phyloP scores from a whole-genome alignment of 1,139 yeast species.

The Zhuliangozyma parablackwelliae region DNA sequence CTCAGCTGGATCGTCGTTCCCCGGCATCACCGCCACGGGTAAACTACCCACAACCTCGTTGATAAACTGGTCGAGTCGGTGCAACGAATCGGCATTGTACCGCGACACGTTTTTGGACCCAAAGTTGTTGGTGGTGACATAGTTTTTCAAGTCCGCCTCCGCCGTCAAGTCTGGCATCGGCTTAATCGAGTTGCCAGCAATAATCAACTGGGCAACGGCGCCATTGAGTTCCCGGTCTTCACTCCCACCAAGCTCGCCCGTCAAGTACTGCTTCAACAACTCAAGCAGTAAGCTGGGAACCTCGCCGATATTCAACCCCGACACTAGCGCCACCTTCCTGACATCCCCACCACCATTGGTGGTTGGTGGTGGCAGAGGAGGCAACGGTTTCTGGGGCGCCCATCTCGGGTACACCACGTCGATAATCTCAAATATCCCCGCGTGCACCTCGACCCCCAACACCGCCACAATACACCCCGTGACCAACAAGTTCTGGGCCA shows the following conservation, averaged over 20 bases:
- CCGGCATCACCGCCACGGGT: slow-evolving; percentile 81
- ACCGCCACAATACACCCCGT: slow-evolving; percentile 87
- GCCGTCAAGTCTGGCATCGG: slow-evolving; percentile 18
- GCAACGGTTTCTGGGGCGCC: slow-evolving; percentile 50
- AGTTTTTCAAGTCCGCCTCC: slow-evolving; percentile 21
- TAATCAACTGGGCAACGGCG: slow-evolving; percentile 50
- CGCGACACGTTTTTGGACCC: slow-evolving; percentile 51
- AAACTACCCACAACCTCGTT: slow-evolving; percentile 54
- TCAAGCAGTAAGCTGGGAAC: slow-evolving; percentile 43
- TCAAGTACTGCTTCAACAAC: slow-evolving; percentile 64
- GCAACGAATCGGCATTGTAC: slow-evolving; percentile 40
- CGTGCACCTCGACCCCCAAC: slow-evolving; percentile 77
- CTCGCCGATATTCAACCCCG: slow-evolving; percentile 64
- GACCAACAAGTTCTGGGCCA: slow-evolving; percentile 50
- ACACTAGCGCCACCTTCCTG: slow-evolving; percentile 54
- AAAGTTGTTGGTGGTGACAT: slow-evolving; percentile 39
- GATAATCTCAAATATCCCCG: slow-evolving; percentile 81
- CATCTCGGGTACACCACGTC: slow-evolving; percentile 71
- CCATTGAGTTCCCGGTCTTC: slow-evolving; percentile 20
- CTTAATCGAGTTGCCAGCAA: slow-evolving; percentile 76
- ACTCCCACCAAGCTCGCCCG: slow-evolving; percentile 59
- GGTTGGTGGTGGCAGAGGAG: neutral
- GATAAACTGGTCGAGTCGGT: slow-evolving; percentile 52
- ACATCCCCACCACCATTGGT: neutral
- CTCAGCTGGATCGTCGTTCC: slow-evolving; percentile 78